Conservation (phyloP, 305 asterid species). For the Ilex paraguariensis region DNA sequence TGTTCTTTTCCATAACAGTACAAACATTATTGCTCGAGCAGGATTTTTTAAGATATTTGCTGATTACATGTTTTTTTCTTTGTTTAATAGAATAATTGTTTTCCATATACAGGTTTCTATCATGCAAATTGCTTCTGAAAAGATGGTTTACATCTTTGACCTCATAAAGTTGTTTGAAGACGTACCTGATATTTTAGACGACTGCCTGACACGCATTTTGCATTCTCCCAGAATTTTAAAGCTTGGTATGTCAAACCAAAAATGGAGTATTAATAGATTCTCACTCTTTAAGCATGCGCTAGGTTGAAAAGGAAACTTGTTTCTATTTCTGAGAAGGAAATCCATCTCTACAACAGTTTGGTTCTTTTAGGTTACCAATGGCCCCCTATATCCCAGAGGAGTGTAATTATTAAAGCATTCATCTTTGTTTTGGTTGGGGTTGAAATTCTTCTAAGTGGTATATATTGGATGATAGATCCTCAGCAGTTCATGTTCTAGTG, state of each 20-base stretch:
- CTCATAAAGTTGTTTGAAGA: slow-evolving; percentile 72
- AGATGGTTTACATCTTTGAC: slow-evolving; percentile 79
- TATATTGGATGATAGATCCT: too few species aligned
- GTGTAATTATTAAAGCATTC: too few species aligned
- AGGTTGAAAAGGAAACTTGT: not conserved
- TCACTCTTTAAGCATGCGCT: not conserved
- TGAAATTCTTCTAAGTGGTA: too few species aligned
- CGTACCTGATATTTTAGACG: slow-evolving; percentile 58
- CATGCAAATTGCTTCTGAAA: slow-evolving; percentile 91
- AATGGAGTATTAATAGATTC: not conserved
- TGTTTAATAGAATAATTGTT: slow-evolving; percentile 6
- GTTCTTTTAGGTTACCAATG: too few species aligned
- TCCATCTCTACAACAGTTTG: too few species aligned
- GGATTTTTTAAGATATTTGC: too few species aligned
- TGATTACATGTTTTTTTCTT: slow-evolving; percentile 1
- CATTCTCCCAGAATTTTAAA: slow-evolving; percentile 79
- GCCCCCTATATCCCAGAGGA: too few species aligned
- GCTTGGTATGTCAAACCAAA: slow-evolving; percentile 58
- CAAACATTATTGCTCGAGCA: too few species aligned
- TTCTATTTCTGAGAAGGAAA: not conserved
- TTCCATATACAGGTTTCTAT: slow-evolving; percentile 72
- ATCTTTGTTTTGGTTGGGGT: too few species aligned
- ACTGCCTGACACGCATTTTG: slow-evolving; percentile 68
- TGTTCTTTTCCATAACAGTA: too few species aligned
- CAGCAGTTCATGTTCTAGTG: too few species aligned